Conservation (phyloP, 2,329 filamentous ascomycete genomes). For the Hypoxylon sp. region DNA sequence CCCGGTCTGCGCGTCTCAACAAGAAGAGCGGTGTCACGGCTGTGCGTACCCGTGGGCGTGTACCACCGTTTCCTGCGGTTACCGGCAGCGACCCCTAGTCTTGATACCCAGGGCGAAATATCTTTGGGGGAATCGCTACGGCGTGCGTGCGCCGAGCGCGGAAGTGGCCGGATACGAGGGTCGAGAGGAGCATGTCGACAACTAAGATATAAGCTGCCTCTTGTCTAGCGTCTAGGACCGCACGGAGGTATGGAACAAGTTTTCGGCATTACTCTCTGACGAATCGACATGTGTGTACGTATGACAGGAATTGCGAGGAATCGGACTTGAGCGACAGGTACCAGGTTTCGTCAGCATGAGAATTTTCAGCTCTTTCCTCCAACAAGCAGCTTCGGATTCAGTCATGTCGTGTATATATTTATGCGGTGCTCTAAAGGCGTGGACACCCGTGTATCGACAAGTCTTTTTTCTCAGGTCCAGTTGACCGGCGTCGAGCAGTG, state of each 20-base stretch:
- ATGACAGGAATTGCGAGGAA: not conserved
- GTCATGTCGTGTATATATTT: conserved; percentile 18
- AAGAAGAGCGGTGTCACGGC: not conserved
- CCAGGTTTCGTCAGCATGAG: conserved; percentile 6
- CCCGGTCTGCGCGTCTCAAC: conserved; percentile 10
- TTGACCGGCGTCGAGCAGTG: conserved; percentile 28
- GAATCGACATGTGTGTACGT: not conserved
- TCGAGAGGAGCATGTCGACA: not conserved
- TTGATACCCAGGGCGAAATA: not conserved
- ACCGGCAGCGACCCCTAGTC: conserved; percentile 19
- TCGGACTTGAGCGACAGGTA: not conserved
- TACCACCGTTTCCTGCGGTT: conserved; percentile 13
- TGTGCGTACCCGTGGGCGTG: conserved; percentile 16
- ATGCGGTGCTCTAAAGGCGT: conserved; percentile 21
- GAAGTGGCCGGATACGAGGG: not conserved
- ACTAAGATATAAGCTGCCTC: not conserved
- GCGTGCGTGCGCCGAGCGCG: not conserved
- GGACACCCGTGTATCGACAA: conserved; percentile 28
- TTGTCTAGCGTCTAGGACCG: not conserved
- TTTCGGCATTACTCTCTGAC: not conserved
- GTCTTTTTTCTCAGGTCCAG: conserved; percentile 24
- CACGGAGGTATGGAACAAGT: not conserved
- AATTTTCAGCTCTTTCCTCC: not conserved
- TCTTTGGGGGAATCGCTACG: not conserved
- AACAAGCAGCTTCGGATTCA: conserved; percentile 26